phyloP scores from a whole-genome alignment of 352 stramenopile species.

The Pseudoperonospora humuli region DNA sequence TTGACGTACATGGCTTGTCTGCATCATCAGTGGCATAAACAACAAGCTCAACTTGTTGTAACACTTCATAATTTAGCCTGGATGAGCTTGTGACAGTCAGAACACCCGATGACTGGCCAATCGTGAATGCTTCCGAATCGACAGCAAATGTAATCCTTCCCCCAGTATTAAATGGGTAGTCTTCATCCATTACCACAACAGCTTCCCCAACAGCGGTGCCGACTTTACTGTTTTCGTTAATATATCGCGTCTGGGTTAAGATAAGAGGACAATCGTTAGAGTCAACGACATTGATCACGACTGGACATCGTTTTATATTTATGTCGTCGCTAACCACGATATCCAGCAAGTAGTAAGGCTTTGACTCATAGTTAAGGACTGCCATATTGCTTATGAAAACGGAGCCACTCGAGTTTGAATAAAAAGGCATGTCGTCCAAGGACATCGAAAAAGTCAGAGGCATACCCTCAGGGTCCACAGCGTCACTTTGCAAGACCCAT shows the following conservation, averaged over 20 bases:
- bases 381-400: constrained; percentile 13
- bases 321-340: constrained; percentile 13
- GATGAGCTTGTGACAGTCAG: constrained; percentile 8
- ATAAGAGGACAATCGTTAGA: constrained; percentile 47
- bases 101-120: constrained; percentile 7
- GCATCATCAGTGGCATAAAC: constrained; percentile 21
- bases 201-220: constrained; percentile 19
- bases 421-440: constrained; percentile 7
- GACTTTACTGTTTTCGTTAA: constrained; percentile 35
- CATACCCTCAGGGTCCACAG: constrained; percentile 12
- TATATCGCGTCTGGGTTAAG: constrained; percentile 13
- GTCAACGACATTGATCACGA: constrained; percentile 30
- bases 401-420: constrained; percentile 12
- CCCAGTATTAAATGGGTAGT: constrained; percentile 4
- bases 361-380: constrained; percentile 16
- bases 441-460: constrained; percentile 9
- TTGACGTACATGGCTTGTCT: constrained; percentile 11
- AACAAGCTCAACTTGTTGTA: constrained; percentile 2
- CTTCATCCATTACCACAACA: constrained; percentile 18
- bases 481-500: constrained; percentile 14
- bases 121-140: constrained; percentile 13
- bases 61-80: constrained; percentile 12
- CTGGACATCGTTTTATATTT: constrained; percentile 23
- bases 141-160: constrained; percentile 12
- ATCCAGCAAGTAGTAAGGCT: constrained; percentile 5